A percentile compares a stretch with the other conserved stretches of the same genome.
Evolutionary conservation across 2,329 filamentous ascomycete genomes (phyloP).

Genomic region (Sporothrix phasma): DNA sequence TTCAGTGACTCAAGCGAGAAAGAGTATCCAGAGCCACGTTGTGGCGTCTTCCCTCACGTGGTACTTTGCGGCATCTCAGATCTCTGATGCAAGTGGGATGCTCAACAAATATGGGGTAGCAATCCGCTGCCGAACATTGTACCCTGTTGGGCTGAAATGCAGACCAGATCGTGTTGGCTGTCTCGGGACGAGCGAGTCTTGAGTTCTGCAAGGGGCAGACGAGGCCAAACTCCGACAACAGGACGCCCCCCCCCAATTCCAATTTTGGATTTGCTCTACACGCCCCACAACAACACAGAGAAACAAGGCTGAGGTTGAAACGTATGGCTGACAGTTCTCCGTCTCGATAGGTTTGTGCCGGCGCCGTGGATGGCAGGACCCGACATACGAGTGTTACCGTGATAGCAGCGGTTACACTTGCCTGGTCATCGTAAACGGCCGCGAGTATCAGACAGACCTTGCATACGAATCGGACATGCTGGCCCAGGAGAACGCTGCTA

Average conservation of each 20-base stretch:
- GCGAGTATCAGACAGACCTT: slow-evolving; percentile 88
- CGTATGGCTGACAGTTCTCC: slow-evolving; percentile 25
- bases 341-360: slow-evolving; percentile 69
- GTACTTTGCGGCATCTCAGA: slow-evolving; percentile 6
- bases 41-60: not conserved
- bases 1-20: not conserved
- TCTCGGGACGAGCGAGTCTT: slow-evolving; percentile 10
- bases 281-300: not conserved
- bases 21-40: not conserved
- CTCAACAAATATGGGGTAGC: not conserved
- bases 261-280: not conserved
- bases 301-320: not conserved
- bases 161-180: slow-evolving; percentile 22
- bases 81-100: slow-evolving; percentile 4
- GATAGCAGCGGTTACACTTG: slow-evolving; percentile 71
- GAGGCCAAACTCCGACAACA: not conserved
- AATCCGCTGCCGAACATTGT: not conserved
- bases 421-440: slow-evolving; percentile 88
- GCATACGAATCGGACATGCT: slow-evolving; percentile 72
- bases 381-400: slow-evolving; percentile 74
- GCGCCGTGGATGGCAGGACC: slow-evolving; percentile 87
- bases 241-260: not conserved
- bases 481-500: slow-evolving; percentile 87
- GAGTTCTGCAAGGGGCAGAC: not conserved
- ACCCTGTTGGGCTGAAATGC: slow-evolving; percentile 28